A percentile compares a stretch with the other conserved stretches of the same genome.
These are phyloP conservation scores for Neospora caninum DNA, from an alignment of 169 alveolate species.

Conservation along the genomic window DNA sequence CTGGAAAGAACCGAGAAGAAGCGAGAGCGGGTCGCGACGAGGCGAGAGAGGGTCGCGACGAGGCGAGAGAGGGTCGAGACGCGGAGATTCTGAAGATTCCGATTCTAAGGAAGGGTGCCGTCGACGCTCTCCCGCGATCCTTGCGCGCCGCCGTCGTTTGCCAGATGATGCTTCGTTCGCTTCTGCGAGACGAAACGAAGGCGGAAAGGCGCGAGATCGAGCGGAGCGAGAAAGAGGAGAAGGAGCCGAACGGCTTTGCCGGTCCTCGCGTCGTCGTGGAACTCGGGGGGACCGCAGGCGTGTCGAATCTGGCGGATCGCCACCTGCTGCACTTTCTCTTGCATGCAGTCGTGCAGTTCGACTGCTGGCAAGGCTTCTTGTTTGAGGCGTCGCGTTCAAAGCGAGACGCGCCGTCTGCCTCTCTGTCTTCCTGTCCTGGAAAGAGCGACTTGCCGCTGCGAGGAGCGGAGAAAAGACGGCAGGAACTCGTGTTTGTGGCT, in stretches of 20 bases:
- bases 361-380: slow-evolving; percentile 54
- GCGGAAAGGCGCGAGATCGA: background rate
- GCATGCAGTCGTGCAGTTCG: slow-evolving; percentile 48
- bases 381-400: background rate
- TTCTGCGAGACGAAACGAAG: background rate
- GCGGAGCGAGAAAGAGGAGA: background rate
- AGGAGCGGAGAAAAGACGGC: background rate
- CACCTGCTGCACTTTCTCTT: slow-evolving; percentile 55
- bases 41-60: background rate
- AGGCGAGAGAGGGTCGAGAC: background rate
- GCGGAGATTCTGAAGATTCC: background rate
- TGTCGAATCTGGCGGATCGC: slow-evolving; percentile 42
- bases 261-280: background rate
- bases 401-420: background rate
- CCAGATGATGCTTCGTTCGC: background rate
- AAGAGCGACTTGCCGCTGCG: background rate
- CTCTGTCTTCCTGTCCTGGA: background rate
- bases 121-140: background rate
- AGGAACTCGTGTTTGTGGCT: slow-evolving; percentile 12
- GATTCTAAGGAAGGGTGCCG: background rate
- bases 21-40: slow-evolving; percentile 6
- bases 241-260: background rate
- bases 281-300: background rate
- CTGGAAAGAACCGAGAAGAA: too few species aligned
- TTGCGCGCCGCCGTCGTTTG: background rate